A percentile compares a stretch with the other conserved stretches of the same genome.
Conservation (phyloP, 164 flowering plant genomes). For the Hamamelis virginiana region DNA sequence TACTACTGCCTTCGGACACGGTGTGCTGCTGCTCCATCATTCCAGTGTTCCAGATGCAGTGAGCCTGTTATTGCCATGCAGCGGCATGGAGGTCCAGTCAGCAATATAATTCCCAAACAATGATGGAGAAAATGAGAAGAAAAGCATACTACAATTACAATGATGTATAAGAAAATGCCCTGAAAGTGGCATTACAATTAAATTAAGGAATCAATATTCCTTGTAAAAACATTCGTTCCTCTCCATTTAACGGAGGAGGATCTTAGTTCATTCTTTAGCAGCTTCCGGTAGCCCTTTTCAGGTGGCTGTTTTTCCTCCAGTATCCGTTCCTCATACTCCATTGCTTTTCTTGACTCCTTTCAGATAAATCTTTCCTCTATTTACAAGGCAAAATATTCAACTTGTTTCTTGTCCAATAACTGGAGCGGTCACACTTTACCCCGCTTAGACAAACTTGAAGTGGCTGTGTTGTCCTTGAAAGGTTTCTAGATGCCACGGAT, state of each 20-base stretch:
- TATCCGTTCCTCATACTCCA: neutral
- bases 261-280: conserved; percentile 20
- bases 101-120: conserved; percentile 24
- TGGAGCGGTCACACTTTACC: too few species aligned
- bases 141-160: neutral
- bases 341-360: neutral
- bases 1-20: conserved; percentile 95
- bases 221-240: conserved; percentile 13
- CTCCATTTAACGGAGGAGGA: conserved; percentile 9
- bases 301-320: neutral
- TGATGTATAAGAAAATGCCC: conserved; percentile 15
- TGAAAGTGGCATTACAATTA: conserved; percentile 4
- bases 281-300: neutral
- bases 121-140: conserved; percentile 19
- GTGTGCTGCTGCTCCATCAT: conserved; percentile 67
- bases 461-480: too few species aligned
- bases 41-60: conserved; percentile 73
- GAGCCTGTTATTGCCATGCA: conserved; percentile 90
- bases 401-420: too few species aligned
- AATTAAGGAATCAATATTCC: conserved; percentile 4
- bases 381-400: too few species aligned
- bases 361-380: neutral
- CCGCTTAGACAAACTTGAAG: too few species aligned
- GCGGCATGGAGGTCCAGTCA: conserved; percentile 43
- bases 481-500: too few species aligned